Percentiles rank a stretch among this genome's conserved stretches.
These are phyloP conservation scores for Clonostachys sp. DNA, from an alignment of 2,329 filamentous ascomycete species.

Conservation along the genomic window DNA sequence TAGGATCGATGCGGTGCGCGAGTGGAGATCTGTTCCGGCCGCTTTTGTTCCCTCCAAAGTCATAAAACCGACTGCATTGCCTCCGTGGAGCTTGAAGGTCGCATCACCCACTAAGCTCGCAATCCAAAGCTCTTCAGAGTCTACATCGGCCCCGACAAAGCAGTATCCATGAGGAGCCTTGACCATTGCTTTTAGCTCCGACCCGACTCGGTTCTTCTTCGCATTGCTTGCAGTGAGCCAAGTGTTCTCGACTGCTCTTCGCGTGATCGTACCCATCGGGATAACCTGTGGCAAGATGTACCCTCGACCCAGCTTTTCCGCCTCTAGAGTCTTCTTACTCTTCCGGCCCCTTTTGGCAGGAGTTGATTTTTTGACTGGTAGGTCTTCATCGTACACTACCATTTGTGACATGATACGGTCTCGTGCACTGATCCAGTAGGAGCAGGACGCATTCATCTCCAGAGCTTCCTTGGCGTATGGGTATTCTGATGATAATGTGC, in stretches of 20 bases:
- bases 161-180: conserved; percentile 84
- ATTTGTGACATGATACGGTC: conserved; percentile 94
- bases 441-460: conserved; percentile 98
- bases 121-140: conserved; percentile 97
- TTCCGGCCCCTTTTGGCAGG: not conserved
- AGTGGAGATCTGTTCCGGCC: conserved; percentile 90
- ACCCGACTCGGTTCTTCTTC: conserved; percentile 92
- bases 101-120: conserved; percentile 92
- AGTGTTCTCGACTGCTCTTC: conserved; percentile 92
- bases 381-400: conserved; percentile 78
- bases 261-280: conserved; percentile 96
- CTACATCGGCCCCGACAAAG: conserved; percentile 95
- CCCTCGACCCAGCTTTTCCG: conserved; percentile 36
- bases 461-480: conserved; percentile 88
- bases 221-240: conserved; percentile 98
- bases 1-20: conserved; percentile 84
- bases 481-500: conserved; percentile 81
- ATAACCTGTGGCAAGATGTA: conserved; percentile 95
- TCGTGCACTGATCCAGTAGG: conserved; percentile 96
- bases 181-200: conserved; percentile 96
- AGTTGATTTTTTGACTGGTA: conserved; percentile 6
- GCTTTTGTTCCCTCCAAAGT: conserved; percentile 94
- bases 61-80: conserved; percentile 98
- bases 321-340: not conserved
- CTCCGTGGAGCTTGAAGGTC: conserved; percentile 90